Conservation (phyloP, 306 rosid species). For the Dalbergia oliveri region DNA sequence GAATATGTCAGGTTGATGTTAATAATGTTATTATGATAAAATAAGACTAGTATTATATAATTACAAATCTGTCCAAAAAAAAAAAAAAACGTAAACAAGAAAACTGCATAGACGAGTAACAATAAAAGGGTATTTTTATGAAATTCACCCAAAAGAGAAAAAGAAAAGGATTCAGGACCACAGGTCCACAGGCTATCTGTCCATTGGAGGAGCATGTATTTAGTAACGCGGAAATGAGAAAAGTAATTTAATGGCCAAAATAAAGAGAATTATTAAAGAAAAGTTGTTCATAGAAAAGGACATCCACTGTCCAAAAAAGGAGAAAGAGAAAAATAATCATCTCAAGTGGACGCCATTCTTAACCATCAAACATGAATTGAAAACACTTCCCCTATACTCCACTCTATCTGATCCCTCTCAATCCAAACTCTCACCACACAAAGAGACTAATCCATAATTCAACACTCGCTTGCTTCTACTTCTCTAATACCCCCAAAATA, state of each 20-base stretch:
- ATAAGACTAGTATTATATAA: too few relatives aligned
- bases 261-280: neutral
- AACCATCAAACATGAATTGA: conserved; percentile 39
- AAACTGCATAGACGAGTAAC: too few relatives aligned
- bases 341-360: conserved; percentile 4
- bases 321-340: conserved; percentile 1
- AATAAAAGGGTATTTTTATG: neutral
- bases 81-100: too few relatives aligned
- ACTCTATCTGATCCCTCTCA: conserved; percentile 28
- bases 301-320: conserved; percentile 24
- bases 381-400: conserved; percentile 46
- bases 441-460: neutral
- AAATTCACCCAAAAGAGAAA: neutral
- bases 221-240: conserved; percentile 17
- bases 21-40: too few relatives aligned
- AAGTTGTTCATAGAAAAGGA: conserved; percentile 44
- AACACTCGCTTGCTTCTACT: conserved; percentile 16
- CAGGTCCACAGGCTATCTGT: neutral
- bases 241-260: conserved; percentile 17
- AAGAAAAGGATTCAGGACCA: neutral
- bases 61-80: too few relatives aligned
- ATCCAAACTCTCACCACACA: conserved; percentile 42
- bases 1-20: too few relatives aligned
- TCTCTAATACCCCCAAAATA: conserved; percentile 31
- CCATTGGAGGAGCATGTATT: conserved; percentile 1